These are phyloP conservation scores for Vigna nakashimae DNA, from an alignment of 306 rosid genomes.

Conservation along the genomic window DNA sequence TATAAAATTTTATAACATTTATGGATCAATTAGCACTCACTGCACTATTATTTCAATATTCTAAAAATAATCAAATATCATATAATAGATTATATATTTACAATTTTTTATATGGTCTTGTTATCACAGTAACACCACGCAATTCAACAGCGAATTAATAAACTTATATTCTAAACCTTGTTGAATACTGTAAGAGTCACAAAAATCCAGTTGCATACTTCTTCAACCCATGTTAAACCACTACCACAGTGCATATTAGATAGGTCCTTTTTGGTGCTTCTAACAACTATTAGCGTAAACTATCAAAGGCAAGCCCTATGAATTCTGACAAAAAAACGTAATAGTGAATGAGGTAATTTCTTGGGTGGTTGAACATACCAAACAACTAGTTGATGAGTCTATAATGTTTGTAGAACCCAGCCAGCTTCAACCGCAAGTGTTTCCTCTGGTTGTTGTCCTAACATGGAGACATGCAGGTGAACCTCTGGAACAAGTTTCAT, in stretches of 20 bases:
- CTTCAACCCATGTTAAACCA: constrained; percentile 20
- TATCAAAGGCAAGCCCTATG: constrained; percentile 9
- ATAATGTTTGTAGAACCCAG: neutral
- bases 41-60: neutral
- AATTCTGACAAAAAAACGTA: neutral
- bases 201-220: constrained; percentile 30
- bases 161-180: neutral
- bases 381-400: constrained; percentile 10
- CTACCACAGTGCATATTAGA: constrained; percentile 4
- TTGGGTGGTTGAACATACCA: neutral
- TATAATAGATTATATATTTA: neutral
- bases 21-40: neutral
- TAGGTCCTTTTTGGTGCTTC: constrained; percentile 11
- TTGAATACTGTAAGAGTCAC: neutral
- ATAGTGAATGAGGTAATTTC: neutral
- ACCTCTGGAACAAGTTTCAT: constrained; percentile 39
- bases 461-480: neutral
- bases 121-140: neutral
- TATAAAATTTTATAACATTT: neutral
- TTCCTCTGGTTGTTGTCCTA: constrained; percentile 19
- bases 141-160: constrained; percentile 1
- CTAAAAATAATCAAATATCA: neutral
- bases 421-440: constrained; percentile 28
- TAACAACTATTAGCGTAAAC: constrained; percentile 9
- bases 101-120: neutral